These are phyloP conservation scores for Solidago caesia DNA, from an alignment of 129 eudicot species.

Conservation along the genomic window DNA sequence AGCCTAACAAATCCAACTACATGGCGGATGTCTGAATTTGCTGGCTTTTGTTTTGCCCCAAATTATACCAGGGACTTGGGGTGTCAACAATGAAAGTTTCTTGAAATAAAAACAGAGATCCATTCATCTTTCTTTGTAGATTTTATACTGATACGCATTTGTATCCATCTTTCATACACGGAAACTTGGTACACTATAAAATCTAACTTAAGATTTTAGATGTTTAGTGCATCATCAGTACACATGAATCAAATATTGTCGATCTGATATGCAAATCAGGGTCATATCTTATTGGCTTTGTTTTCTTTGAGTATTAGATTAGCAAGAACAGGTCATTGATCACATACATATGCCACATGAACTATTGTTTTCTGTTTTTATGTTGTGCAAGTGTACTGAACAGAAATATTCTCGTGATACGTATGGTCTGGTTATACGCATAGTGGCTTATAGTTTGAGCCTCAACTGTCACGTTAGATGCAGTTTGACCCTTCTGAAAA, in stretches of 20 bases:
- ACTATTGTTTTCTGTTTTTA: background rate
- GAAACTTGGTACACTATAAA: background rate
- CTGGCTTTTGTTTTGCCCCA: too few species aligned
- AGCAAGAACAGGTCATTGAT: slow-evolving; percentile 6
- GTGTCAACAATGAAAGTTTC: too few species aligned
- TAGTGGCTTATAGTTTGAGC: background rate
- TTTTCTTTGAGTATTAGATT: background rate
- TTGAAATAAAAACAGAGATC: too few species aligned
- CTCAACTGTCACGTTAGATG: slow-evolving; percentile 16
- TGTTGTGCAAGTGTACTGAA: slow-evolving; percentile 13
- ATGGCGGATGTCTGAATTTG: too few species aligned
- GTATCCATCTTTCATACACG: background rate
- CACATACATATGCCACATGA: slow-evolving; percentile 12
- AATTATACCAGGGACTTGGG: too few species aligned
- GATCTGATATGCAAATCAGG: background rate
- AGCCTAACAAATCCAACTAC: too few species aligned
- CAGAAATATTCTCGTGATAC: slow-evolving; percentile 4
- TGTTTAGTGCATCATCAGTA: slow-evolving; percentile 8
- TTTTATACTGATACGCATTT: too few species aligned
- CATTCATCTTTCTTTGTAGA: too few species aligned
- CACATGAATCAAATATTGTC: background rate
- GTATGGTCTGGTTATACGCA: background rate
- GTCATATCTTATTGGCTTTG: background rate
- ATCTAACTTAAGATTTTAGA: background rate
- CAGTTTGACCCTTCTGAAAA: background rate